Conservation (phyloP, 352 stramenopile genomes). For the Phytophthora pini region DNA sequence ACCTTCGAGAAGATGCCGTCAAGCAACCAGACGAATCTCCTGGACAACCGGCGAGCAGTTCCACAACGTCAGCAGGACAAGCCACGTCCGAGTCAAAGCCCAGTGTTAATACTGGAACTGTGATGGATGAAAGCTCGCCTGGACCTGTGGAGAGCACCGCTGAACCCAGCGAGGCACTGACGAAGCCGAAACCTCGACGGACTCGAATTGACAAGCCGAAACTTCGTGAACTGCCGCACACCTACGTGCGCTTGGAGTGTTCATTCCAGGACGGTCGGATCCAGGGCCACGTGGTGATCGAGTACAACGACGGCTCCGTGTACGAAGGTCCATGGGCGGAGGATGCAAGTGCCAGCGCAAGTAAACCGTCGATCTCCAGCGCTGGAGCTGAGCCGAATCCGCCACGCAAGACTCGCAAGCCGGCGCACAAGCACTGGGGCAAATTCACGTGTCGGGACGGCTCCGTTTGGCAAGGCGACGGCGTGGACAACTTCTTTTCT, state of each 20-base stretch:
- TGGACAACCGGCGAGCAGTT: neutral
- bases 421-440: constrained; percentile 57
- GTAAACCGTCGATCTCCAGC: constrained; percentile 48
- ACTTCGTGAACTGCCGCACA: constrained; percentile 59
- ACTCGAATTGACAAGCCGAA: constrained; percentile 17
- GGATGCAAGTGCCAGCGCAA: constrained; percentile 47
- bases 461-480: constrained; percentile 75
- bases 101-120: neutral
- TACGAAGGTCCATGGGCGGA: constrained; percentile 88
- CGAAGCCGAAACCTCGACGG: constrained; percentile 10
- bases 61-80: constrained; percentile 23
- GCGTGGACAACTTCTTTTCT: constrained; percentile 87
- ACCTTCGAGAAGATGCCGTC: constrained; percentile 50
- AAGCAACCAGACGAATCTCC: constrained; percentile 4
- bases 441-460: constrained; percentile 80
- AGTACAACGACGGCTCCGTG: constrained; percentile 80
- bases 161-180: neutral
- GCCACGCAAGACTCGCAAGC: constrained; percentile 60
- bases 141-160: neutral
- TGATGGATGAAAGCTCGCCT: neutral
- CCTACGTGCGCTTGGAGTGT: constrained; percentile 77
- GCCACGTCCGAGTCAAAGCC: constrained; percentile 19
- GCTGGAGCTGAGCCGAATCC: constrained; percentile 28
- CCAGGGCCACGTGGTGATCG: constrained; percentile 64
- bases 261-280: constrained; percentile 75